Conservation (phyloP, 1,284 basidiomycete genomes). For the Rhizoctonia solani region DNA sequence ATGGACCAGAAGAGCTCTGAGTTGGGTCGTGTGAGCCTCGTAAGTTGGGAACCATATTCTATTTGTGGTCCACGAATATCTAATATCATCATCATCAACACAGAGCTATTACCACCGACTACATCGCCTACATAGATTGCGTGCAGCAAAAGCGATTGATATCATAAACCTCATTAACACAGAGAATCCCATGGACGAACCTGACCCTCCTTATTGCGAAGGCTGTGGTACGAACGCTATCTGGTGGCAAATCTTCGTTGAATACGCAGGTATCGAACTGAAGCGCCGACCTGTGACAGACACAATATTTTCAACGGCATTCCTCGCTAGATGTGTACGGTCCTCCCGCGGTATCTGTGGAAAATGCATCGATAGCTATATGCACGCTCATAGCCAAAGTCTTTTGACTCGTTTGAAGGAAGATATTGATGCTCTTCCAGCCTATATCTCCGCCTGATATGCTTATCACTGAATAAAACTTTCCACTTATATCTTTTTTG, state of each 20-base stretch:
- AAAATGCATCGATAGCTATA: conserved; percentile 27
- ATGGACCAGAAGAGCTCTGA: conserved; percentile 24
- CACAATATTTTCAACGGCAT: conserved; percentile 31
- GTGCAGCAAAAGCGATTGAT: conserved; percentile 21
- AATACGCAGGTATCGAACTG: conserved; percentile 20
- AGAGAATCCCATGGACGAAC: conserved; percentile 31
- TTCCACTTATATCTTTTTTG: background rate
- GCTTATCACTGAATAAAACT: background rate
- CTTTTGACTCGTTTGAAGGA: conserved; percentile 34
- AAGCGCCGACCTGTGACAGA: conserved; percentile 22
- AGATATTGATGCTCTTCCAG: conserved; percentile 34
- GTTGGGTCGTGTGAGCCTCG: conserved; percentile 29
- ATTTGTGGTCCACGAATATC: background rate
- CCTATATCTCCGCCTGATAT: conserved; percentile 17
- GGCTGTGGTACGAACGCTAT: conserved; percentile 32
- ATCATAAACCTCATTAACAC: conserved; percentile 6
- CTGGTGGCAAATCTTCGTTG: conserved; percentile 36
- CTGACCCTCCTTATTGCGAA: conserved; percentile 24
- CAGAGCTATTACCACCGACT: conserved; percentile 34
- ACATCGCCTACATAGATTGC: conserved; percentile 26
- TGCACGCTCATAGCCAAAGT: conserved; percentile 24
- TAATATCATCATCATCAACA: background rate
- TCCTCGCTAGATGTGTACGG: conserved; percentile 35
- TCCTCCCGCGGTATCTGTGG: conserved; percentile 19
- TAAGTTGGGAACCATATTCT: background rate